These are phyloP conservation scores for Ogataea methanolica DNA, from an alignment of 805 yeast species.

Conservation along the genomic window DNA sequence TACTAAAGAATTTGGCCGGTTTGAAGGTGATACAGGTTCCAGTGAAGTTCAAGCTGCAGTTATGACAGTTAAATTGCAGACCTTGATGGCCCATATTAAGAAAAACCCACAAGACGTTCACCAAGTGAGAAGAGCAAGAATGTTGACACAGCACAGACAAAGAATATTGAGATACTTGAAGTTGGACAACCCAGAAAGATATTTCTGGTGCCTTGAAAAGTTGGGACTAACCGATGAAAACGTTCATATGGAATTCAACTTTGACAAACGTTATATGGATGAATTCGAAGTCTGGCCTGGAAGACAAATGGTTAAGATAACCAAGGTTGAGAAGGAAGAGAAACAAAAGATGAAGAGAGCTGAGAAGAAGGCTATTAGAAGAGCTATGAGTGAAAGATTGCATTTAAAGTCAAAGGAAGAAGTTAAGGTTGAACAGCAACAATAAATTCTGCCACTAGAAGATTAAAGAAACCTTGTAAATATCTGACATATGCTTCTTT, in stretches of 20 bases:
- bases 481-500: too few species aligned
- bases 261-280: slow-evolving; percentile 75
- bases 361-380: slow-evolving; percentile 36
- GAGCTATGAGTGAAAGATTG: slow-evolving; percentile 18
- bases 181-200: slow-evolving; percentile 71
- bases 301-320: slow-evolving; percentile 54
- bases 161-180: slow-evolving; percentile 76
- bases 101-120: slow-evolving; percentile 68
- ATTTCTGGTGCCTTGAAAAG: slow-evolving; percentile 81
- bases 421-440: not conserved
- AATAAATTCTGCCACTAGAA: not conserved
- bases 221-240: slow-evolving; percentile 82
- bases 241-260: slow-evolving; percentile 72
- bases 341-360: slow-evolving; percentile 43
- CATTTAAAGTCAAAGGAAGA: not conserved
- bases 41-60: slow-evolving; percentile 96
- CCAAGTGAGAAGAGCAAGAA: slow-evolving; percentile 67
- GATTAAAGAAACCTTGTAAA: too few species aligned
- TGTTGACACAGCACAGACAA: slow-evolving; percentile 87
- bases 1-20: slow-evolving; percentile 71
- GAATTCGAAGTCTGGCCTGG: slow-evolving; percentile 78
- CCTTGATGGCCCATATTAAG: slow-evolving; percentile 68
- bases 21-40: slow-evolving; percentile 90
- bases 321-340: slow-evolving; percentile 43
- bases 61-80: slow-evolving; percentile 74